These are phyloP conservation scores for Vitis hybrid DNA, from an alignment of 177 flowering plant genomes.

Conservation along the genomic window DNA sequence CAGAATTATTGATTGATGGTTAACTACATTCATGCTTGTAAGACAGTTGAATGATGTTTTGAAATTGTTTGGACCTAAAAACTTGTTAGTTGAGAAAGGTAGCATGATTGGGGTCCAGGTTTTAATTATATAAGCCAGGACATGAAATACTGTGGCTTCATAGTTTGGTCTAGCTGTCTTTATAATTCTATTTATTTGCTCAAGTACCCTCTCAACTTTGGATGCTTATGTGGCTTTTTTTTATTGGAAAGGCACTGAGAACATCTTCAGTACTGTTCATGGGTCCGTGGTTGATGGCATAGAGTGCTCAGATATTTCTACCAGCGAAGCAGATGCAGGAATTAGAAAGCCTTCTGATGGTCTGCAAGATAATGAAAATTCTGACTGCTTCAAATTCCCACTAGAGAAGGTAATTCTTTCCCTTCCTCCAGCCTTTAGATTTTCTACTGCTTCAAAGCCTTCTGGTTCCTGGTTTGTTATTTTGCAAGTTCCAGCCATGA, in stretches of 20 bases:
- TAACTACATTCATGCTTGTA: not conserved
- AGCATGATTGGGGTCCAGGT: too few species aligned
- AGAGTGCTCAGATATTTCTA: constrained; percentile 12
- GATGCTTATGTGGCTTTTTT: not conserved
- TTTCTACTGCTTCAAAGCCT: not conserved
- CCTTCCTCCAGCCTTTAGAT: not conserved
- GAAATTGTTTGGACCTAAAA: not conserved
- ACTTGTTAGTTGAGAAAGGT: not conserved
- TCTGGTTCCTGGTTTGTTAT: not conserved
- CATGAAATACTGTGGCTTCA: too few species aligned
- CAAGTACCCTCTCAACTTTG: not conserved
- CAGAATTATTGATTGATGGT: not conserved
- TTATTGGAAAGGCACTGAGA: constrained; percentile 11
- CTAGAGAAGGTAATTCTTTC: constrained; percentile 34
- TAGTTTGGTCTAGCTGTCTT: too few species aligned
- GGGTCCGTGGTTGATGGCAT: not conserved
- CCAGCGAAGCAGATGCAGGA: constrained; percentile 11
- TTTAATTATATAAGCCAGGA: too few species aligned
- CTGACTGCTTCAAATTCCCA: constrained; percentile 19
- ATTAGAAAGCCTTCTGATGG: constrained; percentile 13
- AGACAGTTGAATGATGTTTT: not conserved
- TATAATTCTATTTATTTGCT: too few species aligned
- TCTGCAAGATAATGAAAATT: constrained; percentile 16
- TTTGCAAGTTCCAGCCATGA: not conserved
- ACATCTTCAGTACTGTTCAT: constrained; percentile 11